Base-by-base conservation (phyloP, 2,329 filamentous ascomycete genomes). In the Clarireedia monteithiana region DNA sequence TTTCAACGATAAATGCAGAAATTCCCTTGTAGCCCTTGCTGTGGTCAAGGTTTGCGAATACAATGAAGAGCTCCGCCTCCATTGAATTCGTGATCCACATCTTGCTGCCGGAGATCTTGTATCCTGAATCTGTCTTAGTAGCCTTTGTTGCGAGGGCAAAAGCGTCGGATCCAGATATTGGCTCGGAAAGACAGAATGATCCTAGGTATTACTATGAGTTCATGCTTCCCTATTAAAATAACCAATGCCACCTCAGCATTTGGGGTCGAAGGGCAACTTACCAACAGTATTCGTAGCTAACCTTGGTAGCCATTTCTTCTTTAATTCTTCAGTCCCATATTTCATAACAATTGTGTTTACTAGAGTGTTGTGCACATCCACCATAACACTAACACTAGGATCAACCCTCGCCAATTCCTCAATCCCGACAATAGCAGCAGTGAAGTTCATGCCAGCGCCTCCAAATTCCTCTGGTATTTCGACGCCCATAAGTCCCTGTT, bases 71-170 rank as follows among this genome's bases (percentile, higher is more conserved):
- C 58, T 85, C 84, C 20, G 94, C 88, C 75, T 99, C 94, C 76
- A 92, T 85, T 50, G 88, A 87, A 79, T 99, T 99, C 61, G 94
- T 99, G 74, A 99, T 99, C 94, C 94, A 99, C 94, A 99, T 99
- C 82, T 99, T 99, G 72, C 83, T 85, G 50, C 94, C 94, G 59
- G 83, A 88, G 72, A 99, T 88, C 73, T 80, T 85, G 77, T 92
- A 99, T 36, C 92, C 91, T 62, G 84, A 81, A 23, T 83, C 79
- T 0, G 89, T 94, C 77, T 91, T 89, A 57, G 83, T 85, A 45
- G 94, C 94, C 72, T 89, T 91, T 56, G 94, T 97, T 64, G 90
- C 87, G 62, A 99, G 80, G 1, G 95, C 95, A 69, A 99, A 99
- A 42, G 94, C 94, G 70, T 99, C 94, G 0, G 91, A 96, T 23